Percentiles rank a stretch among this genome's conserved stretches.
These are phyloP conservation scores for Seminavis robusta DNA, from an alignment of 108 stramenopile genomes.

Conservation along the genomic window DNA sequence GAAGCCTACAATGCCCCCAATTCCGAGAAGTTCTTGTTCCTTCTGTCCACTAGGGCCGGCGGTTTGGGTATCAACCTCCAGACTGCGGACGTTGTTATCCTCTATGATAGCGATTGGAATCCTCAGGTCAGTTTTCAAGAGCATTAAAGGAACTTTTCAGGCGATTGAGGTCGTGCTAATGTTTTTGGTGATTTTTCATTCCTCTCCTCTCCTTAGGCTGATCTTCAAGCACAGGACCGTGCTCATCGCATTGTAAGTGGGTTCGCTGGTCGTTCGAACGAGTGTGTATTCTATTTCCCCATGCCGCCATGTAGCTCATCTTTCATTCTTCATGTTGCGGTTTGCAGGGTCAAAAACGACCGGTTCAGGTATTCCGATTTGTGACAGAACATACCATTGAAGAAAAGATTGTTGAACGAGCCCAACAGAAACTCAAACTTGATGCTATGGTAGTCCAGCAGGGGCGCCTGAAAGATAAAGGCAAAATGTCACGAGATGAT, in stretches of 20 bases:
- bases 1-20: conserved; percentile 89
- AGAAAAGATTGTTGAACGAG: conserved; percentile 99
- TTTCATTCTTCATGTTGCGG: too few relatives aligned
- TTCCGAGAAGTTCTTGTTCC: conserved; percentile 87
- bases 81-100: conserved; percentile 84
- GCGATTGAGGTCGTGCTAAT: too few relatives aligned
- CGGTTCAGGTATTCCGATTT: conserved; percentile 93
- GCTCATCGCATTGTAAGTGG: conserved; percentile 89
- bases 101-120: conserved; percentile 98
- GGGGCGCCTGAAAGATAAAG: conserved; percentile 89
- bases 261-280: too few relatives aligned
- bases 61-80: conserved; percentile 93
- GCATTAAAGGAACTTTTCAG: conserved; percentile 40
- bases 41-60: conserved; percentile 92
- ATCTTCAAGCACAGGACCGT: conserved; percentile 79
- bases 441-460: conserved; percentile 99
- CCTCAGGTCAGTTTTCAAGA: conserved; percentile 99
- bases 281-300: too few relatives aligned
- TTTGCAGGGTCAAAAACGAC: conserved; percentile 85
- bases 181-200: neutral
- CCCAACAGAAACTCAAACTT: conserved; percentile 99
- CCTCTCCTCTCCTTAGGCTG: neutral
- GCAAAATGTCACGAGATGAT: conserved; percentile 82
- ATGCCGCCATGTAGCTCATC: too few relatives aligned
- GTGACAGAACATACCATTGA: conserved; percentile 98